Evolutionary conservation across 2,329 filamentous ascomycete genomes (phyloP).

Genomic region (Geoglossum cookeanum): DNA sequence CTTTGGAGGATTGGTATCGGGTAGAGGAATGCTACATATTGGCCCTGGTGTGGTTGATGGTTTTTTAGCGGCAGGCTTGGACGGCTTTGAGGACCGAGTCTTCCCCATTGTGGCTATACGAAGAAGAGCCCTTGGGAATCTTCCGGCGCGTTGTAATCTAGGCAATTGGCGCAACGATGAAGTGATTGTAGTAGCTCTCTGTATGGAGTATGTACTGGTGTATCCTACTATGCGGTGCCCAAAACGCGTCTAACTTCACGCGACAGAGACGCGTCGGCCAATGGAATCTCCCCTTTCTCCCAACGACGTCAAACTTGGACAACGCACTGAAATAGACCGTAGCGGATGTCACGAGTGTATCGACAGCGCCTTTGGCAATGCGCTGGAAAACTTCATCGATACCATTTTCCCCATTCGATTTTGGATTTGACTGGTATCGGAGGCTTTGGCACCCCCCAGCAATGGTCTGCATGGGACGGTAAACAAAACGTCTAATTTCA

Average conservation of each 20-base stretch:
- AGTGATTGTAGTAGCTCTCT: not conserved
- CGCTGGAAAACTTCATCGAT: not conserved
- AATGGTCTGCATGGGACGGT: not conserved
- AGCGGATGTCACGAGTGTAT: too few relatives aligned
- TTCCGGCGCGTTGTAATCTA: not conserved
- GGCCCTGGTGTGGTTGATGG: not conserved
- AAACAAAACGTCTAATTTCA: not conserved
- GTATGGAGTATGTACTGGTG: too few relatives aligned
- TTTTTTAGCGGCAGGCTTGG: not conserved
- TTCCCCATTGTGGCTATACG: not conserved
- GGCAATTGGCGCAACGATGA: not conserved
- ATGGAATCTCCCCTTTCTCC: not conserved
- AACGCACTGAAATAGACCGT: not conserved
- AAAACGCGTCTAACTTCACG: not conserved
- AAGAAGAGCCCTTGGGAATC: not conserved
- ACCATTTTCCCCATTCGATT: not conserved
- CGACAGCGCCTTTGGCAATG: not conserved
- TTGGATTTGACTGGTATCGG: not conserved
- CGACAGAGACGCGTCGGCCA: not conserved
- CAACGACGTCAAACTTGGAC: conserved; percentile 1
- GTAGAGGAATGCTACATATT: not conserved
- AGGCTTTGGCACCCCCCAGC: not conserved
- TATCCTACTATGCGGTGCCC: too few relatives aligned
- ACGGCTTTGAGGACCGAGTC: not conserved
- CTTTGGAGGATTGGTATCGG: conserved; percentile 19